Evolutionary conservation across 306 rosid species (phyloP), one percentile per base, ranked within the genome.

Genomic region (Nissolia schottii): DNA sequence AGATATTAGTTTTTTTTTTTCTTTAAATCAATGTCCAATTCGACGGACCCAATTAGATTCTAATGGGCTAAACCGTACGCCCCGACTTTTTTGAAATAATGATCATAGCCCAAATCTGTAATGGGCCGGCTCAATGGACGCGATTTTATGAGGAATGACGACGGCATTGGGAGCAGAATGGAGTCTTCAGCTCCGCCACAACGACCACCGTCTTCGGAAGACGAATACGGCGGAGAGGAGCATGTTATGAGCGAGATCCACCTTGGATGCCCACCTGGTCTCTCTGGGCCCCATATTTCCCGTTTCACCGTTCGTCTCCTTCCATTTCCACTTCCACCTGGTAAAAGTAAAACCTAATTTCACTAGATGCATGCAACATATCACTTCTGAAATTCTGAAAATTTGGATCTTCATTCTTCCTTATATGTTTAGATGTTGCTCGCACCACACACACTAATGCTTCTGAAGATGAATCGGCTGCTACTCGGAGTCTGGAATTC

Each of bases 211-310:
- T 41, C 69, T 2, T 29, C 55, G 62, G 81, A 13, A 18, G 64
- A 71, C 45, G 74, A 75, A 13, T 59, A 50, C 27, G 75, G 57
- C 59, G 40, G 81, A 10, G 83, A 68, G 64, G 82, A 81, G 28
- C 77, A 84, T 38, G 96, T 93, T 82, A 93, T 90, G 97, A 93
- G 98, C 79, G 98, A 90, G 73, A 87, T 93, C 32, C 98, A 93
- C 78, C 82, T 89, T 1, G 98, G 97, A 3, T 93, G 97, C 77
- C 94, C 92, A 2, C 80, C 97, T 41, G 86, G 81, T 49, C 62
- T 82, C 41, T 67, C 79, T n/a, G 94, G 90, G 1, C 74, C 96
- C 67, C 77, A 84, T 56, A 64, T 85, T 74, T 88, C 98, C 40
- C 54, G 16, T 69, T 93, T 93, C 92, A 74, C 92, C 53, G 16